Conservation (phyloP, 352 stramenopile genomes). For the Globisporangium rhizosaccharum region DNA sequence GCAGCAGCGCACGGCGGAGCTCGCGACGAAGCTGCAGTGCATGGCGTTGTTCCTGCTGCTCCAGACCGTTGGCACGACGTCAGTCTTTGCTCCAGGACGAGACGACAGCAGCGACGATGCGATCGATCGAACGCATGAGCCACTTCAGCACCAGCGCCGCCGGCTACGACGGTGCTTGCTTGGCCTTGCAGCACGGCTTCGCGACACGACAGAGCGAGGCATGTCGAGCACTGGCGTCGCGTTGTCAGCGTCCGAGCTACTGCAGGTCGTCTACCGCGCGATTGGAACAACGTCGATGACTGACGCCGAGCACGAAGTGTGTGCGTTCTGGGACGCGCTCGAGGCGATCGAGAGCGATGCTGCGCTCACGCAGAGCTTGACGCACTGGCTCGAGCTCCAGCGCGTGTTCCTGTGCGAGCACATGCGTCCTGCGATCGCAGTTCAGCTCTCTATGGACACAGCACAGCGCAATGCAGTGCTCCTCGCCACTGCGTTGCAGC, state of each 20-base stretch:
- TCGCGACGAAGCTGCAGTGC: constrained; percentile 8
- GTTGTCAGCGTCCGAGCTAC: constrained; percentile 1
- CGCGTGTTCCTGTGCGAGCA: constrained; percentile 29
- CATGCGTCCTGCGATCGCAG: neutral
- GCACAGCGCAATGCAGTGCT: neutral
- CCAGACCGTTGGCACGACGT: constrained; percentile 5
- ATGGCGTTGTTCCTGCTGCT: constrained; percentile 13
- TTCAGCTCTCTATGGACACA: no score
- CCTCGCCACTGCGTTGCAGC: neutral
- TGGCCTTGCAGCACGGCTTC: constrained; percentile 1
- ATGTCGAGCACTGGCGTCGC: neutral
- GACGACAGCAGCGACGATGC: neutral
- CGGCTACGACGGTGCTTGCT: constrained; percentile 3
- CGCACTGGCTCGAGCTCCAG: constrained; percentile 26
- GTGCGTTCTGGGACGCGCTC: constrained; percentile 14
- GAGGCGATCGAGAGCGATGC: constrained; percentile 11
- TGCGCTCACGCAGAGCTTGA: constrained; percentile 9
- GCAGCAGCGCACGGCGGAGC: neutral
- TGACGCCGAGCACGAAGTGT: constrained; percentile 1
- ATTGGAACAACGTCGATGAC: neutral
- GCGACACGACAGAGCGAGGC: neutral
- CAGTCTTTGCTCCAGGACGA: neutral
- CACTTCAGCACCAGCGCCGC: neutral
- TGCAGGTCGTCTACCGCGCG: constrained; percentile 1
- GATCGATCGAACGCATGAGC: neutral